A percentile compares a stretch with the other conserved stretches of the same genome.
These are phyloP conservation scores for Sungouiozyma intestinalis DNA, from an alignment of 805 yeast genomes.

Conservation along the genomic window DNA sequence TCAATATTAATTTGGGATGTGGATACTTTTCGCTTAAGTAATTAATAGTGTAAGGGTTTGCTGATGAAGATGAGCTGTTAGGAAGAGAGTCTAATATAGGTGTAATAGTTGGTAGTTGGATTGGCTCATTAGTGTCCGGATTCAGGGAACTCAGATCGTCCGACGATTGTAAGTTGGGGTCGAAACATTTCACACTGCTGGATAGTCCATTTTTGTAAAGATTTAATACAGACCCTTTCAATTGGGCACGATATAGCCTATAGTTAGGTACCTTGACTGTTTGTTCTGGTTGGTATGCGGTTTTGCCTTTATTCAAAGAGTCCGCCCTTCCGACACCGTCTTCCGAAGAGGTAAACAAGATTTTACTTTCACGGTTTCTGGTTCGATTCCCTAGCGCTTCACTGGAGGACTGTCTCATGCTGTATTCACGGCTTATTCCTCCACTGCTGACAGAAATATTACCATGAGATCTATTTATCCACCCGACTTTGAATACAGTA, in stretches of 20 bases:
- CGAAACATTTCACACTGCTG: constrained; percentile 36
- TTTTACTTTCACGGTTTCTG: constrained; percentile 18
- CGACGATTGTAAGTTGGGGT: constrained; percentile 16
- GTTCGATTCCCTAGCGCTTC: background rate
- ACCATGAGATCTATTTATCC: constrained; percentile 45
- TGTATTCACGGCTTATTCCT: background rate
- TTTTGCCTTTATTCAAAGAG: background rate
- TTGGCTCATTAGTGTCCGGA: background rate
- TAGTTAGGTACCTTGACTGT: constrained; percentile 20
- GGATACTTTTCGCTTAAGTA: constrained; percentile 40
- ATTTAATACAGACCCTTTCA: constrained; percentile 56
- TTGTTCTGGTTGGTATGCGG: constrained; percentile 1
- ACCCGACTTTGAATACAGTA: constrained; percentile 40
- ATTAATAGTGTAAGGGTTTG: constrained; percentile 9
- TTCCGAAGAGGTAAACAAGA: constrained; percentile 4
- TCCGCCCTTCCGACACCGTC: background rate
- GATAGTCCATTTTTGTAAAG: constrained; percentile 47
- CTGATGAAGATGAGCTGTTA: background rate
- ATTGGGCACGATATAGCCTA: constrained; percentile 49
- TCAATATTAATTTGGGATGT: constrained; percentile 51
- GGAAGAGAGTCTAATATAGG: background rate
- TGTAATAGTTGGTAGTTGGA: background rate
- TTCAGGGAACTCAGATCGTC: background rate
- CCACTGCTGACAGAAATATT: constrained; percentile 5
- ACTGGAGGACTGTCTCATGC: background rate